Evolutionary conservation across 345 rosid genomes (phyloP).

Genomic region (Hirschfeldia incana): DNA sequence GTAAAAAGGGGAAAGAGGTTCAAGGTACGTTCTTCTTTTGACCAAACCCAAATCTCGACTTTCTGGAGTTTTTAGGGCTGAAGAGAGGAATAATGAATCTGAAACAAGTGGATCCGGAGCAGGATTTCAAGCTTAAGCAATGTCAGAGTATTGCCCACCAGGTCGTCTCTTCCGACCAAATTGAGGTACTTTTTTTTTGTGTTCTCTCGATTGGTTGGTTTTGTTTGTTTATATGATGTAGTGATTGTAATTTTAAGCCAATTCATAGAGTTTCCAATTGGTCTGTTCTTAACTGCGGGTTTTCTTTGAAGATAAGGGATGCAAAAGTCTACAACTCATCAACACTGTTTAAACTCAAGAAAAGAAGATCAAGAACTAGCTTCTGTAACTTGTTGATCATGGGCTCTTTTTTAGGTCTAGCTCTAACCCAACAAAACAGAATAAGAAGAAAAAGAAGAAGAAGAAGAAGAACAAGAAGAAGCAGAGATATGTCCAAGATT

Average conservation of each 20-base stretch:
- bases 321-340: constrained; percentile 41
- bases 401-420: not conserved
- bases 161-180: constrained; percentile 78
- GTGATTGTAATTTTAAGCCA: not conserved
- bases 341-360: constrained; percentile 43
- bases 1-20: too few relatives aligned
- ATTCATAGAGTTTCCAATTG: not conserved
- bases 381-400: not conserved
- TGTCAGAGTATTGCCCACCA: constrained; percentile 63
- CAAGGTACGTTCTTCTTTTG: too few relatives aligned
- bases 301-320: constrained; percentile 60
- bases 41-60: not conserved
- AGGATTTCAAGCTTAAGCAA: constrained; percentile 50
- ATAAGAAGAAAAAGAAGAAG: too few relatives aligned
- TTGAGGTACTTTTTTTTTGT: constrained; percentile 26
- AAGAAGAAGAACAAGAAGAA: too few relatives aligned
- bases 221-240: not conserved
- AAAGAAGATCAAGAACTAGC: constrained; percentile 30
- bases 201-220: not conserved
- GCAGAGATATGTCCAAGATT: not conserved
- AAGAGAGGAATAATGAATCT: constrained; percentile 76
- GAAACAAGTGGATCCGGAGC: constrained; percentile 62
- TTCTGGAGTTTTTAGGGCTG: constrained; percentile 36
- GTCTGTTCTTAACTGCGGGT: not conserved
- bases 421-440: not conserved